These are phyloP conservation scores for Fusarium nodosum DNA, from an alignment of 2,329 filamentous ascomycete species.

Conservation along the genomic window DNA sequence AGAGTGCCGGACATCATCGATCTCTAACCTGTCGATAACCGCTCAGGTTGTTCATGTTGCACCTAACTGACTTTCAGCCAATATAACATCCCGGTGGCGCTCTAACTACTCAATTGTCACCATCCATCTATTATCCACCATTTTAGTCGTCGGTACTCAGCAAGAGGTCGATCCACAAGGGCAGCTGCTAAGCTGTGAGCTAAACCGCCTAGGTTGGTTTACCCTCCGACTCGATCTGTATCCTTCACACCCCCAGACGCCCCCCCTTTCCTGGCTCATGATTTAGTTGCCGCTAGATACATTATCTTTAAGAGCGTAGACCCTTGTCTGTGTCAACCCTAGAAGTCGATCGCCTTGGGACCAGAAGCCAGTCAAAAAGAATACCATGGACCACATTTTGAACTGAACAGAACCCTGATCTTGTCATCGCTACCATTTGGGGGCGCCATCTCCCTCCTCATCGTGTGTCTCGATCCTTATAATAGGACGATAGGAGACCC, in stretches of 20 bases:
- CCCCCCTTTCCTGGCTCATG: slow-evolving; percentile 45
- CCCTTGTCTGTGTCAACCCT: slow-evolving; percentile 44
- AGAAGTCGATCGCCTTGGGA: slow-evolving; percentile 47
- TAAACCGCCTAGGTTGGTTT: slow-evolving; percentile 37
- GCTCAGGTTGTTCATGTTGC: slow-evolving; percentile 33
- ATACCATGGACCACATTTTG: slow-evolving; percentile 42
- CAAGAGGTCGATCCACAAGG: slow-evolving; percentile 43
- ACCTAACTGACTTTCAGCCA: slow-evolving; percentile 39
- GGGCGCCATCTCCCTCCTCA: slow-evolving; percentile 11
- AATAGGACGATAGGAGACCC: not conserved
- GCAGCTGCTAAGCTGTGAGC: slow-evolving; percentile 28
- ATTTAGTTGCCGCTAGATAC: slow-evolving; percentile 48
- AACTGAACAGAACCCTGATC: slow-evolving; percentile 18
- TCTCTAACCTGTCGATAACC: slow-evolving; percentile 42
- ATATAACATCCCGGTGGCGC: slow-evolving; percentile 48
- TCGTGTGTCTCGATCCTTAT: slow-evolving; percentile 1
- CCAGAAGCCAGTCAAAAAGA: slow-evolving; percentile 46
- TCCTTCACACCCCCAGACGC: slow-evolving; percentile 38
- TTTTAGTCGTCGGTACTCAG: slow-evolving; percentile 47
- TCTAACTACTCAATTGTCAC: slow-evolving; percentile 43
- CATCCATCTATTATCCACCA: slow-evolving; percentile 45
- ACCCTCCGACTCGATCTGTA: slow-evolving; percentile 41
- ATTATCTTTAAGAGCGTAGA: slow-evolving; percentile 45
- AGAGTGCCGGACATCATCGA: slow-evolving; percentile 33
- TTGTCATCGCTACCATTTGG: slow-evolving; percentile 19